Percentiles rank a stretch among this genome's conserved stretches.
These are phyloP conservation scores for Arthrobotrys megalospora DNA, from an alignment of 2,329 filamentous ascomycete species.

Conservation along the genomic window DNA sequence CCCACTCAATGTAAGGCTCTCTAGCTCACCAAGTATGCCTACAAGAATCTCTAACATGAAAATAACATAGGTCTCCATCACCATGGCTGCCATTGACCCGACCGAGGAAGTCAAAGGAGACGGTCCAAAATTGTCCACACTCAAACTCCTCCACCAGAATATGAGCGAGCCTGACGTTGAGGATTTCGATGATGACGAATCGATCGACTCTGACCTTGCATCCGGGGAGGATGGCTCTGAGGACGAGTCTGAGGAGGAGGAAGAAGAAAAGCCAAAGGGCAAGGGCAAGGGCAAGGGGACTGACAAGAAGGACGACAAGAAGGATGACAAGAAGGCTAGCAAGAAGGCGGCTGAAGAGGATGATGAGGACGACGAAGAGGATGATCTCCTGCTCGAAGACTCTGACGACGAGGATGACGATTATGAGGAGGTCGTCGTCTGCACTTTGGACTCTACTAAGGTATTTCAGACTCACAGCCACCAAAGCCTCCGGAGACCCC, in stretches of 20 bases:
- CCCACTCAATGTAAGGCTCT: slow-evolving; percentile 48
- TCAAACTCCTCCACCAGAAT: slow-evolving; percentile 87
- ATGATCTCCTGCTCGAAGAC: slow-evolving; percentile 67
- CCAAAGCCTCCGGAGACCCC: neutral
- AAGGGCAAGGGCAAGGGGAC: slow-evolving; percentile 81
- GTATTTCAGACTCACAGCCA: slow-evolving; percentile 71
- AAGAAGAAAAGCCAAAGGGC: slow-evolving; percentile 85
- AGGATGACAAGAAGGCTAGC: slow-evolving; percentile 74
- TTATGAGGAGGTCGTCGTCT: slow-evolving; percentile 87
- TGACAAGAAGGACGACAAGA: slow-evolving; percentile 71
- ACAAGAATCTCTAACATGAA: slow-evolving; percentile 27
- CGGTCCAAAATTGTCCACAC: slow-evolving; percentile 80
- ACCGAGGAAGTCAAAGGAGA: slow-evolving; percentile 78
- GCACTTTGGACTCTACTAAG: slow-evolving; percentile 92
- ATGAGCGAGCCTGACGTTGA: slow-evolving; percentile 70
- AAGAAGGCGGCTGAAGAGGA: slow-evolving; percentile 76
- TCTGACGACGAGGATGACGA: slow-evolving; percentile 71
- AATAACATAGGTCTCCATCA: slow-evolving; percentile 84
- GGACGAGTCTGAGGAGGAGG: slow-evolving; percentile 74
- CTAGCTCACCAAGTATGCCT: slow-evolving; percentile 5
- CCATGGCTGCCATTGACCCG: slow-evolving; percentile 98
- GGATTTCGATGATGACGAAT: slow-evolving; percentile 74
- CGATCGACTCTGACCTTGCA: slow-evolving; percentile 75
- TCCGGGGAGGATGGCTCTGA: slow-evolving; percentile 70
- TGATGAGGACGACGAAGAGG: slow-evolving; percentile 71